Base-by-base conservation (phyloP, 2,329 filamentous ascomycete genomes). In the Xylaria sp. region DNA sequence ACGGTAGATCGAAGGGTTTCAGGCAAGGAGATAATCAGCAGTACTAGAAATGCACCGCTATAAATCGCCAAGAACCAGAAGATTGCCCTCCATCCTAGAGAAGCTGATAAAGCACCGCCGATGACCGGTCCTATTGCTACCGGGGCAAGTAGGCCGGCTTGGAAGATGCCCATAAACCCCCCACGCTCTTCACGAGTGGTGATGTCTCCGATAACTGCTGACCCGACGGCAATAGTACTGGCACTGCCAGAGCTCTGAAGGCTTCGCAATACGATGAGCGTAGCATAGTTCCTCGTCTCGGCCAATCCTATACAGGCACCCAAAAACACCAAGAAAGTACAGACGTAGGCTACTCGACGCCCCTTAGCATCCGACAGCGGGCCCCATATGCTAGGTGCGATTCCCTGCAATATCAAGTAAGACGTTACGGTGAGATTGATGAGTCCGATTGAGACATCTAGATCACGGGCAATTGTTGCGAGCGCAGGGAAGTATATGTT, bases 121-220 rank as follows among this genome's bases (percentile, higher is more conserved):
- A 86, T 75, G 3, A 86, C 76, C 0, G 85, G 84, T 0, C 81
- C 76, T 3, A 78, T 56, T 7, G 76, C 73, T 0, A 76, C 71
- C 13, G 77, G 80, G 25, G 76, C 74, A 10, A 75, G 68, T 27
- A 72, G 40, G 1, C 72, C 73, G 3, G 69, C 35, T 47, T 77
- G 79, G 48, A 78, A 81, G 65, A 79, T 79, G 40, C 79, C 84
- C 65, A 87, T 81, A 68, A 82, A 84, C 7, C 78, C 74, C 17
- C 84, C 85, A 47, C 87, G 78, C 67, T 89, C 85, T 0, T 80
- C 78, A 1, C 80, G 79, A 0, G 84, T 85, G 0, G 81, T 81
- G 3, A 88, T 77, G 65, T 90, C 87, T 1, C 81, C 82, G 3
- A 89, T 80, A 0, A 88, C 81, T 0, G 81, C 86, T 1, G 70